A percentile compares a stretch with the other conserved stretches of the same genome.
These are phyloP conservation scores for Phylloporus sp. DNA, from an alignment of 768 basidiomycete genomes.

Conservation along the genomic window DNA sequence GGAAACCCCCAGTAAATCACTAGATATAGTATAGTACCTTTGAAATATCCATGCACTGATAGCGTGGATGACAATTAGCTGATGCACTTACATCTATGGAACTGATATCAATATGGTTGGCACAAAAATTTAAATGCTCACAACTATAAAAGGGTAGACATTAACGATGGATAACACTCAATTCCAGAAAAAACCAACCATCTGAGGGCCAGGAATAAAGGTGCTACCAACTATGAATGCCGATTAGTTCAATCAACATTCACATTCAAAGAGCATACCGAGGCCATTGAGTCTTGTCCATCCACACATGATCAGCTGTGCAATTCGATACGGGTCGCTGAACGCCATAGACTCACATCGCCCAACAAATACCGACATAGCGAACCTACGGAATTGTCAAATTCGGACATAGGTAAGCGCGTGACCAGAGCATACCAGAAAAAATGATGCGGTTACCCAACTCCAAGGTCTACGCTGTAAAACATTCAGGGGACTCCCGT, in stretches of 20 bases:
- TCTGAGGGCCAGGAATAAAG: background rate
- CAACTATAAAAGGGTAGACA: background rate
- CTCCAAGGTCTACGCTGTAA: too few relatives aligned
- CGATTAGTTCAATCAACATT: background rate
- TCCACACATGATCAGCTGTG: background rate
- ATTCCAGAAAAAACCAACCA: background rate
- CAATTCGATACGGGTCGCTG: background rate
- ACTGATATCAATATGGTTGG: background rate
- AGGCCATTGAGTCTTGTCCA: background rate
- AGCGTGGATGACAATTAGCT: too few relatives aligned
- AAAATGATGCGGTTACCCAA: too few relatives aligned
- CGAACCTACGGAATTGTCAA: background rate
- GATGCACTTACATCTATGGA: slow-evolving; percentile 8
- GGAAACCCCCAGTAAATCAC: background rate
- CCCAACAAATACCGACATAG: background rate
- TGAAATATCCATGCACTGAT: background rate
- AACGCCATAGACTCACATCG: background rate
- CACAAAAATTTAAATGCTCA: background rate
- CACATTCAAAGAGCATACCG: background rate
- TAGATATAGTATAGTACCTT: slow-evolving; percentile 3
- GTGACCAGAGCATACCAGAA: too few relatives aligned
- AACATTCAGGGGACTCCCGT: too few relatives aligned
- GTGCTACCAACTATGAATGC: background rate
- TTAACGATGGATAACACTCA: background rate
- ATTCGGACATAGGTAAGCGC: background rate